Base-by-base conservation (phyloP, 139 green algal species). In the Volvox reticuliferus region DNA sequence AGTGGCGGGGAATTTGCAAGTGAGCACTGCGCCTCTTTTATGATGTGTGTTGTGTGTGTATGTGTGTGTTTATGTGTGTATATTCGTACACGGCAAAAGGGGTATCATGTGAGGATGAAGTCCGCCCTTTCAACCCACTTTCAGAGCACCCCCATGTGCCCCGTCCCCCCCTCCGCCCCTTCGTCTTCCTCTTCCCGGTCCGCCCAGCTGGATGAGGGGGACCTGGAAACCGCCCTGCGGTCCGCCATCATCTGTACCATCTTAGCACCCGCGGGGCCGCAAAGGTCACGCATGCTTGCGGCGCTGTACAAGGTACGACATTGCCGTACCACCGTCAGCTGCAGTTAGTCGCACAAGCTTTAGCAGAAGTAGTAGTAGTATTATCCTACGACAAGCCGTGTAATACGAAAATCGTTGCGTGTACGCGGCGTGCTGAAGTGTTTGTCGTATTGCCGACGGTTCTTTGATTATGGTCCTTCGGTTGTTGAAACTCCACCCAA, bases 161-260 rank as follows among this genome's bases (percentile, higher is more conserved):
- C 55, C 55, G 0, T 35, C 81, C 17, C 81, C 19, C 81, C 61
- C 63, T 32, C 32, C 33, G 62, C 63, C 36, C 82, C 24, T 78
- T 24, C 33, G 33, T 21, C n/a, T 12, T 16, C 2, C 61, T 22
- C 16, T 14, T 14, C 50, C 50, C 79, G 37, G 26, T n/a, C 44
- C 61, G 17, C 84, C 75, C 76, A 91, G 75, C 84, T 98, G n/a
- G 92, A 94, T 44, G 96, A 97, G 63, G 93, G 94, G 0, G 95
- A 98, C 22, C 92, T 98, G 61, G 50, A 96, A 33, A 89, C 94
- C 71, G 97, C 97, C 20, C 94, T 99, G n/a, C 93, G 79, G 22
- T 90, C 92, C 17, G 96, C 98, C 19, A 95, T 99, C 75, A 98
- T 94, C 16, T 99, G 98, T 93, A 95, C 97, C 90, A 97, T 99